These are phyloP conservation scores for Orobanche coerulescens DNA, from an alignment of 257 asterid species.

Conservation along the genomic window DNA sequence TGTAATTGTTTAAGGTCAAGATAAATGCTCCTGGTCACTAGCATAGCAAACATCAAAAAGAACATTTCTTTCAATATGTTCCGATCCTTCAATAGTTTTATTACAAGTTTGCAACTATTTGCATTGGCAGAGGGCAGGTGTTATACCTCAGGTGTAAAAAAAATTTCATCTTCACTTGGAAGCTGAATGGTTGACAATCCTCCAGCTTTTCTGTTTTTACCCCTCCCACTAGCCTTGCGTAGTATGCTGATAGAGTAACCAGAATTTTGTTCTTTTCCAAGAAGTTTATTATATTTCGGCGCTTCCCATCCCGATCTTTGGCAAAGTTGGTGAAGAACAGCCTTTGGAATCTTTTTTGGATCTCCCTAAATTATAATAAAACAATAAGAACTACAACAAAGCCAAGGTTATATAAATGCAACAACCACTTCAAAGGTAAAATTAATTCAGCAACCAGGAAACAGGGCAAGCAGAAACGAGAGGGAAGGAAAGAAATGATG, in stretches of 20 bases:
- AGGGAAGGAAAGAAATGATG: constrained; percentile 1
- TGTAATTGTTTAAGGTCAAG: not conserved
- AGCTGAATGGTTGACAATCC: constrained; percentile 78
- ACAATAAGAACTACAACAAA: constrained; percentile 18
- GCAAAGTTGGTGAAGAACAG: constrained; percentile 96
- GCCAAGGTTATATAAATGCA: constrained; percentile 3
- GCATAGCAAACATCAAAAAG: constrained; percentile 1
- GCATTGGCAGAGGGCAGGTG: constrained; percentile 15
- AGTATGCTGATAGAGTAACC: constrained; percentile 66
- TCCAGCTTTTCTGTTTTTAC: constrained; percentile 96
- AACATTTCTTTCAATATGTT: not conserved
- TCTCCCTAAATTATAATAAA: constrained; percentile 57
- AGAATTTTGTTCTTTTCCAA: constrained; percentile 38
- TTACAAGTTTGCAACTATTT: constrained; percentile 11
- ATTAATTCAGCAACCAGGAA: constrained; percentile 16
- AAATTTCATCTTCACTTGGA: constrained; percentile 50
- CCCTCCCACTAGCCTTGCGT: constrained; percentile 95
- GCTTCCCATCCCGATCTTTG: constrained; percentile 97
- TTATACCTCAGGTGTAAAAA: constrained; percentile 59
- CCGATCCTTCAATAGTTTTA: not conserved
- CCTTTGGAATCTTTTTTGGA: constrained; percentile 81
- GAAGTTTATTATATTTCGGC: constrained; percentile 69
- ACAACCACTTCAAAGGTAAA: constrained; percentile 12
- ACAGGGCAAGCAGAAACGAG: not conserved
- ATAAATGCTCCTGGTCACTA: not conserved